Base-by-base conservation (phyloP, 148 eudicot genomes). In the Cornus controversa region DNA sequence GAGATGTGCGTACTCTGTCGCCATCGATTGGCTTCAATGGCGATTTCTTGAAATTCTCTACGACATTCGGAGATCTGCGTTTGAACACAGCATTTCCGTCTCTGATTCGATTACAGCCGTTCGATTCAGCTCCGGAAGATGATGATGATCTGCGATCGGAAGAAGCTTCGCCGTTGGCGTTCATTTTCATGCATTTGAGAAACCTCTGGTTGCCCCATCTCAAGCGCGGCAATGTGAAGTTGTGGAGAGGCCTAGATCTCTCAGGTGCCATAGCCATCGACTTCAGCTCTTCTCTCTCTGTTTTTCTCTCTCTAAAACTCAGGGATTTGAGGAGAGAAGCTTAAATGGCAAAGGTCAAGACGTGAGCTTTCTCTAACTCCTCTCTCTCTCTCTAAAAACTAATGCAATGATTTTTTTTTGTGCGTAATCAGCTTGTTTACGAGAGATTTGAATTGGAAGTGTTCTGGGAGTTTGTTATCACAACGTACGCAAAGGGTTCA, bases 181-280 rank as follows among this genome's bases (percentile, higher is more conserved):
- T 25, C 62, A 23, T 29, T 47, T 77, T 84, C 66, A 68, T 31
- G 72, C 84, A 84, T 20, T 79, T 71, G 50, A 84, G 84, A 15
- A 57, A 23, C 31, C 74, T 78, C 54, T 78, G 84, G 24, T 66
- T 37, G 57, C 81, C 86, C 86, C 85, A 82, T 69, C 54, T 69
- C 15, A 73, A 64, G 64, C 77, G 40, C 22, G 85, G 85, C 25
- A 82, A 57, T 23, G 75, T 2, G 73, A 82, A 78, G 69, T 82
- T 73, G 71, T 82, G 85, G 3, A 82, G 79, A 18, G 72, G 81
- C 73, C 75, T 79, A 29, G 62, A 71, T 71, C 74, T 71, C 62
- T 71, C 74, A 3, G 62, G 60, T 18, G 74, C 62, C 15, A 37
- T 26, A 45, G 62, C 74, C 74, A 71, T 71, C 20, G 9, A 37